A percentile compares a stretch with the other conserved stretches of the same genome.
These are phyloP conservation scores for Emmonsiellopsis sp. DNA, from an alignment of 2,329 filamentous ascomycete species.

Conservation along the genomic window DNA sequence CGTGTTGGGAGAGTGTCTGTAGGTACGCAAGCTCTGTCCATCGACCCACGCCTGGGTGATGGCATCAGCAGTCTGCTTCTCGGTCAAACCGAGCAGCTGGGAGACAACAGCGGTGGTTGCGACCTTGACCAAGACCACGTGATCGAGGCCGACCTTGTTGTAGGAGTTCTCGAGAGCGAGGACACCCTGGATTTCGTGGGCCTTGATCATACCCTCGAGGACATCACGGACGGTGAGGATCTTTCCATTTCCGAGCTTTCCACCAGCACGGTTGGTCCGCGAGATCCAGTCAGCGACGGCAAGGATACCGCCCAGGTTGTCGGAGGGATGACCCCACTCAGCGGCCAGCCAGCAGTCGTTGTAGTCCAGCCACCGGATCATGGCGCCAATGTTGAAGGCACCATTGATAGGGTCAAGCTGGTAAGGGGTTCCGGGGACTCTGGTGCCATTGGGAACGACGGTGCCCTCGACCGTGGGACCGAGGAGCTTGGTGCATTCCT, in stretches of 20 bases:
- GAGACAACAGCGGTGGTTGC: constrained; percentile 89
- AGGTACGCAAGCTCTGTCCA: constrained; percentile 89
- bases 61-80: constrained; percentile 87
- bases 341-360: constrained; percentile 99
- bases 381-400: constrained; percentile 97
- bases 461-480: constrained; percentile 88
- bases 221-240: constrained; percentile 83
- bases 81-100: constrained; percentile 83
- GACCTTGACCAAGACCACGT: constrained; percentile 96
- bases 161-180: constrained; percentile 94
- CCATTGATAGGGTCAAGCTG: constrained; percentile 91
- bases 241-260: constrained; percentile 61
- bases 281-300: constrained; percentile 97
- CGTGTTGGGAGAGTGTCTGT: constrained; percentile 96
- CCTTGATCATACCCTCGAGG: constrained; percentile 96
- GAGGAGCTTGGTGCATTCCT: constrained; percentile 89
- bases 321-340: constrained; percentile 97
- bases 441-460: constrained; percentile 80
- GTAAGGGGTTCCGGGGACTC: constrained; percentile 84
- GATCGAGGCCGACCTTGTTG: constrained; percentile 97
- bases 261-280: constrained; percentile 81
- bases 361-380: constrained; percentile 99
- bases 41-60: constrained; percentile 97
- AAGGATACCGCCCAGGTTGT: constrained; percentile 95
- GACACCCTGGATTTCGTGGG: constrained; percentile 97